phyloP scores from a whole-genome alignment of 1,139 yeast genomes.

The Schizosaccharomyces versatilis region DNA sequence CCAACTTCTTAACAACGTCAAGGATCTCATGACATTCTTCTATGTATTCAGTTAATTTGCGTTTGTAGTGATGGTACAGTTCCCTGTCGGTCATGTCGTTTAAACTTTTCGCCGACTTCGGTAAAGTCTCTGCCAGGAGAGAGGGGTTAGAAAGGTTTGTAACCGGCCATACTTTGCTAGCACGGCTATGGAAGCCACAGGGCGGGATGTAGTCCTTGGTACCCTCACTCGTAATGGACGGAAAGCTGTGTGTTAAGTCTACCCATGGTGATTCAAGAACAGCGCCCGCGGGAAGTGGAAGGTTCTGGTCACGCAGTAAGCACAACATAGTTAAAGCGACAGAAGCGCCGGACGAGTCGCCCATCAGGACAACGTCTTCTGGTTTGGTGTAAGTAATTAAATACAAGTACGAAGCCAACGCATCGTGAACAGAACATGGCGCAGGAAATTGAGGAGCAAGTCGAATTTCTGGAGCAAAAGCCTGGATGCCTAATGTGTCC shows the following conservation, averaged over 20 bases:
- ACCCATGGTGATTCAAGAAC: conserved; percentile 13
- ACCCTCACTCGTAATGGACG: conserved; percentile 11
- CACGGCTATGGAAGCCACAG: conserved; percentile 8
- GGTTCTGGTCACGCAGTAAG: conserved; percentile 7
- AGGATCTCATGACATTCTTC: neutral
- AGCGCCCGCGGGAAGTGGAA: conserved; percentile 13
- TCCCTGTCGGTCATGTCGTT: neutral
- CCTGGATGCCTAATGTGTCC: conserved; percentile 9
- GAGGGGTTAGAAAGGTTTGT: conserved; percentile 7
- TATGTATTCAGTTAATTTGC: neutral
- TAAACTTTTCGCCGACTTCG: too few relatives aligned
- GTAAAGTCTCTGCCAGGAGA: neutral
- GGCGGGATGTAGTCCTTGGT: conserved; percentile 13
- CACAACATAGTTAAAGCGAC: conserved; percentile 8
- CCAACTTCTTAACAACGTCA: neutral
- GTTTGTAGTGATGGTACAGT: neutral
- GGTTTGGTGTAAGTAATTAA: conserved; percentile 9
- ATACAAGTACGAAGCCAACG: conserved; percentile 11
- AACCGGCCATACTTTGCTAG: conserved; percentile 8
- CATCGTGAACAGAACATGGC: conserved; percentile 12
- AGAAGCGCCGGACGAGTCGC: conserved; percentile 14
- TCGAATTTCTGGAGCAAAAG: conserved; percentile 13
- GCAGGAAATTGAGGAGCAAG: conserved; percentile 13
- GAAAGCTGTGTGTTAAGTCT: conserved; percentile 13
- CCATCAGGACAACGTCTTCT: conserved; percentile 12